Percentiles rank a stretch among this genome's conserved stretches.
Evolutionary conservation across 768 basidiomycete species (phyloP).

Genomic region (Suillus placidus): DNA sequence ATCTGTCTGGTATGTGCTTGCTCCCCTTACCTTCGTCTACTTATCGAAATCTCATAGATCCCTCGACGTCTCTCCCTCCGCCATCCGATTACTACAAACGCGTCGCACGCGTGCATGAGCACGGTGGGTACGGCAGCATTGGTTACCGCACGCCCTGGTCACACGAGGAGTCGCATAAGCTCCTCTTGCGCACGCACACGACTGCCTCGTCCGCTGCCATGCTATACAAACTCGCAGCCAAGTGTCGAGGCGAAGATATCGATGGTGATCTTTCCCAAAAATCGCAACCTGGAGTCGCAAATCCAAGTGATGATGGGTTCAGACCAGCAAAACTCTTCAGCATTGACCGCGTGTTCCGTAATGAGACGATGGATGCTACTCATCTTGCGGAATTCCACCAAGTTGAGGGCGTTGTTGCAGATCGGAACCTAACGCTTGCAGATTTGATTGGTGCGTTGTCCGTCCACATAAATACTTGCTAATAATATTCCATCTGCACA

Average conservation of each 20-base stretch:
- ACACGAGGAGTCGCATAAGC: slow-evolving; percentile 86
- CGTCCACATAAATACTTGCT: neutral
- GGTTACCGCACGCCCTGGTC: slow-evolving; percentile 99
- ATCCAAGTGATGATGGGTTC: slow-evolving; percentile 66
- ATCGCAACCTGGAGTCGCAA: slow-evolving; percentile 21
- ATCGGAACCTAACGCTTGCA: slow-evolving; percentile 87
- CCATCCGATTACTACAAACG: slow-evolving; percentile 83
- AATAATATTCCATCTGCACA: slow-evolving; percentile 29
- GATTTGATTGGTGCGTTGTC: slow-evolving; percentile 82
- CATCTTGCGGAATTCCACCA: slow-evolving; percentile 99
- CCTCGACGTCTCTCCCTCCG: slow-evolving; percentile 72
- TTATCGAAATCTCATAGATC: slow-evolving; percentile 54
- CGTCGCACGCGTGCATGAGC: slow-evolving; percentile 81
- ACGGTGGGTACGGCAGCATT: slow-evolving; percentile 87
- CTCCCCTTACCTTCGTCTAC: neutral
- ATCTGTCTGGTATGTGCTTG: slow-evolving; percentile 73
- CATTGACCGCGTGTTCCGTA: slow-evolving; percentile 98
- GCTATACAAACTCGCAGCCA: slow-evolving; percentile 92
- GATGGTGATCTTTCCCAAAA: slow-evolving; percentile 22
- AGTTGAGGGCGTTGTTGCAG: slow-evolving; percentile 99
- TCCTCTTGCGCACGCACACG: slow-evolving; percentile 95
- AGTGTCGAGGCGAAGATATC: slow-evolving; percentile 62
- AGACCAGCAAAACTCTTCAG: slow-evolving; percentile 93
- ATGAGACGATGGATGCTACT: slow-evolving; percentile 98
- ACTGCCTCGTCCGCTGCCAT: slow-evolving; percentile 93